Percentiles rank a stretch among this genome's conserved stretches.
Evolutionary conservation across 2,329 filamentous ascomycete species (phyloP).

Genomic region (Tolypocladium ophioglossoides): DNA sequence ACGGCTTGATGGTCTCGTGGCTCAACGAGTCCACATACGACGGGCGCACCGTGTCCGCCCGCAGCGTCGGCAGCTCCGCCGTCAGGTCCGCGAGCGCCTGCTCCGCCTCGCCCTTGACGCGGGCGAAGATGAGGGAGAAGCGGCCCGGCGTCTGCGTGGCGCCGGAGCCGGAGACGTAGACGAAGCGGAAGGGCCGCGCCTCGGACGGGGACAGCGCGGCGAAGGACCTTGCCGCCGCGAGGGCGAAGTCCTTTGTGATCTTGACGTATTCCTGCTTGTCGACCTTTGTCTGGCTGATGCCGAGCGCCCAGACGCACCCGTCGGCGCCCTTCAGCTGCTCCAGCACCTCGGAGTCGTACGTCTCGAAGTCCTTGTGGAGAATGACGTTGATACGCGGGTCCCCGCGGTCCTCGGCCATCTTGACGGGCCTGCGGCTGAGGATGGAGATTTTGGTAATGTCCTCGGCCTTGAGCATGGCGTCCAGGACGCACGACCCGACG

Average conservation of each 20-base stretch:
- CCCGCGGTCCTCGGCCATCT: conserved; percentile 44
- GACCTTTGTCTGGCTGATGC: conserved; percentile 51
- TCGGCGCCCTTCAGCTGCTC: conserved; percentile 50
- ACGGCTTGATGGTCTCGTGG: conserved; percentile 31
- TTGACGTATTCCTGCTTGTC: conserved; percentile 54
- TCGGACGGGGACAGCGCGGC: conserved; percentile 28
- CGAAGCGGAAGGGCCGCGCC: conserved; percentile 51
- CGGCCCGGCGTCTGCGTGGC: conserved; percentile 45
- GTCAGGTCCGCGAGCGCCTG: conserved; percentile 42
- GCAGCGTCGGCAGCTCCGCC: conserved; percentile 32
- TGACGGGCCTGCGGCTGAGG: conserved; percentile 53
- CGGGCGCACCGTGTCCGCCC: conserved; percentile 47
- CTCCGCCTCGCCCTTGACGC: conserved; percentile 60
- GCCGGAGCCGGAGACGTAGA: conserved; percentile 58
- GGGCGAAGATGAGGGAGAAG: conserved; percentile 47
- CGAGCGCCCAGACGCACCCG: conserved; percentile 65
- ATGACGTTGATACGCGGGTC: conserved; percentile 56
- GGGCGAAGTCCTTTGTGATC: conserved; percentile 57
- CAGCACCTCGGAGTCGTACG: conserved; percentile 48
- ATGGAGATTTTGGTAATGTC: conserved; percentile 57
- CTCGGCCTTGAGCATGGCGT: conserved; percentile 45
- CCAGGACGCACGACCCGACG: conserved; percentile 49
- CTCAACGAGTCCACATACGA: conserved; percentile 41
- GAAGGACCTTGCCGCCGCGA: conserved; percentile 54
- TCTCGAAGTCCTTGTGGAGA: conserved; percentile 54